Evolutionary conservation across 495 filamentous ascomycete species (phyloP).

Genomic region (Aspergillus sclerotioniger): DNA sequence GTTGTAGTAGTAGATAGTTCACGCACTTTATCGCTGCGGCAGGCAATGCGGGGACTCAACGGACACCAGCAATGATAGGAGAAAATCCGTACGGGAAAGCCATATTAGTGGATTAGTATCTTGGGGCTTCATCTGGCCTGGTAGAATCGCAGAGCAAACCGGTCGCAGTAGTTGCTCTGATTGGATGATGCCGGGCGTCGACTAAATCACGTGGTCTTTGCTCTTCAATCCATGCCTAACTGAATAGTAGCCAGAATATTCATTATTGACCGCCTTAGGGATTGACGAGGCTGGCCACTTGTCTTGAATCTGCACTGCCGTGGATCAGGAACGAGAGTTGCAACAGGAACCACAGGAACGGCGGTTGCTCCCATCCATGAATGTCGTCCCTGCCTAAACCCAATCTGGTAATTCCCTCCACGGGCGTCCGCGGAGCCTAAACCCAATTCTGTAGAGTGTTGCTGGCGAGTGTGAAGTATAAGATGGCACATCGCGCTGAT

Average conservation of each 20-base stretch:
- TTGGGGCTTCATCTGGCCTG: not conserved
- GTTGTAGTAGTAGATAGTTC: too few species aligned
- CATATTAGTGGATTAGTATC: too few species aligned
- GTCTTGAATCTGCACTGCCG: not conserved
- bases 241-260: too few species aligned
- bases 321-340: not conserved
- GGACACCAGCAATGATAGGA: too few species aligned
- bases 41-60: too few species aligned
- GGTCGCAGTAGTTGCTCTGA: not conserved
- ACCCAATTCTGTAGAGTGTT: not conserved
- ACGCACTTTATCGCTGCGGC: too few species aligned
- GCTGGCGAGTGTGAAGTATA: not conserved
- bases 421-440: not conserved
- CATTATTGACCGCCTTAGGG: too few species aligned
- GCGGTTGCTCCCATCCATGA: not conserved
- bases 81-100: too few species aligned
- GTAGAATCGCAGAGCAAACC: not conserved
- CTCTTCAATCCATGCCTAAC: too few species aligned
- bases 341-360: not conserved
- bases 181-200: not conserved
- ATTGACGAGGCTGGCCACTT: too few species aligned
- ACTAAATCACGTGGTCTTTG: too few species aligned
- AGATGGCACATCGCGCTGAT: not conserved
- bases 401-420: not conserved
- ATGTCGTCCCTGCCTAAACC: not conserved